These are phyloP conservation scores for Leptographium radiaticola DNA, from an alignment of 2,329 filamentous ascomycete genomes.

Conservation along the genomic window DNA sequence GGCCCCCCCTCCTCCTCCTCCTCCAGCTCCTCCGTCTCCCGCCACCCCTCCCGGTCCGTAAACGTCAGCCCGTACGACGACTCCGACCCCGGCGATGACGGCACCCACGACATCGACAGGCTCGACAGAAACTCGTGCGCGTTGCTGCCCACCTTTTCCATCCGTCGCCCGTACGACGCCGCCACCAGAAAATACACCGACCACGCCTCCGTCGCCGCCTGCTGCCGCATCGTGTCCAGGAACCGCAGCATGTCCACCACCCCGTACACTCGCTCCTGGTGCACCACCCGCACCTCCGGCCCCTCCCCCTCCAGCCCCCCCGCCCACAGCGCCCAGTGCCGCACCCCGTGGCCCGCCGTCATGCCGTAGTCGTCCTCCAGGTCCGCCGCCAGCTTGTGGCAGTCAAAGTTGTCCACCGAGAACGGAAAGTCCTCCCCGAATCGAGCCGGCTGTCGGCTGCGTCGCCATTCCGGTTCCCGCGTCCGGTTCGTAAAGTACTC, in stretches of 20 bases:
- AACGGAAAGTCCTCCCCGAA: slow-evolving; percentile 6
- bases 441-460: neutral
- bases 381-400: slow-evolving; percentile 3
- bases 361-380: slow-evolving; percentile 6
- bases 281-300: neutral
- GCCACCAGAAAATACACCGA: slow-evolving; percentile 8
- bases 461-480: neutral
- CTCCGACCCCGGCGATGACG: neutral
- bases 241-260: slow-evolving; percentile 3
- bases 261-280: neutral
- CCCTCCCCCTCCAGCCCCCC: neutral
- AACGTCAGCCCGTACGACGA: neutral
- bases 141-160: neutral
- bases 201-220: no score
- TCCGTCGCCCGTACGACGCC: slow-evolving; percentile 1
- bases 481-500: slow-evolving; percentile 1
- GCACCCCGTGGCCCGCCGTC: neutral
- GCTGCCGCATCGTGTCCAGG: slow-evolving; percentile 1
- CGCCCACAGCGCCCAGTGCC: slow-evolving; percentile 7
- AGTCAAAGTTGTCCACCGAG: slow-evolving; percentile 11
- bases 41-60: neutral
- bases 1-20: neutral
- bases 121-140: neutral
- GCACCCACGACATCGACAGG: neutral
- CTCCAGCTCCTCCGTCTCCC: neutral